Conservation (phyloP, 768 basidiomycete species). For the Infundibulicybe gibba region DNA sequence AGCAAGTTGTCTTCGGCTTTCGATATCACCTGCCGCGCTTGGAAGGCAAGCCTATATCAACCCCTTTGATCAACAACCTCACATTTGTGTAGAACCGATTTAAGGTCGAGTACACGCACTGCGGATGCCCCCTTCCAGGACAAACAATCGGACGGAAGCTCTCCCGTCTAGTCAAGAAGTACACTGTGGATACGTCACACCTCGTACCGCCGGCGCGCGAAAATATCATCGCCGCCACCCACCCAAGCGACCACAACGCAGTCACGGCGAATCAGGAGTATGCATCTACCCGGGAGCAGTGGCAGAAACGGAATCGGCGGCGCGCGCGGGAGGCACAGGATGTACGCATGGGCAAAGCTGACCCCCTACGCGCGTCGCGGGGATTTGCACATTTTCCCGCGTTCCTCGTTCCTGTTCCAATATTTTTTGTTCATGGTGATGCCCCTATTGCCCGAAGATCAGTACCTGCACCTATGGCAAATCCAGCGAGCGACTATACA, state of each 20-base stretch:
- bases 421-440: too few species aligned
- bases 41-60: conserved; percentile 10
- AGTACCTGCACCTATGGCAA: too few species aligned
- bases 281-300: too few species aligned
- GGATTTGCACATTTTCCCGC: conserved; percentile 20
- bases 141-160: conserved; percentile 37
- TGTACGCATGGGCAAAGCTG: conserved; percentile 16
- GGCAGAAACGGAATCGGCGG: conserved; percentile 18
- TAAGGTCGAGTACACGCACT: conserved; percentile 44
- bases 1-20: conserved; percentile 17
- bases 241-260: conserved; percentile 47
- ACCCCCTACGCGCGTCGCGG: conserved; percentile 7
- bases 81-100: conserved; percentile 34
- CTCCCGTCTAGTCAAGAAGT: conserved; percentile 19
- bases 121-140: conserved; percentile 48
- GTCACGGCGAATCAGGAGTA: conserved; percentile 20
- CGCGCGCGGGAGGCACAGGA: conserved; percentile 19
- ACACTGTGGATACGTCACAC: conserved; percentile 15
- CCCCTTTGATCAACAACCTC: not conserved
- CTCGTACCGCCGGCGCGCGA: conserved; percentile 24
- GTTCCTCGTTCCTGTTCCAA: conserved; percentile 37
- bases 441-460: too few species aligned
- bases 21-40: conserved; percentile 20
- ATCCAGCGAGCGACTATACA: too few species aligned
- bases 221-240: conserved; percentile 42